A percentile compares a stretch with the other conserved stretches of the same genome.
Conservation (phyloP, 805 yeast species). For the Schwanniomyces vanrijiae region DNA sequence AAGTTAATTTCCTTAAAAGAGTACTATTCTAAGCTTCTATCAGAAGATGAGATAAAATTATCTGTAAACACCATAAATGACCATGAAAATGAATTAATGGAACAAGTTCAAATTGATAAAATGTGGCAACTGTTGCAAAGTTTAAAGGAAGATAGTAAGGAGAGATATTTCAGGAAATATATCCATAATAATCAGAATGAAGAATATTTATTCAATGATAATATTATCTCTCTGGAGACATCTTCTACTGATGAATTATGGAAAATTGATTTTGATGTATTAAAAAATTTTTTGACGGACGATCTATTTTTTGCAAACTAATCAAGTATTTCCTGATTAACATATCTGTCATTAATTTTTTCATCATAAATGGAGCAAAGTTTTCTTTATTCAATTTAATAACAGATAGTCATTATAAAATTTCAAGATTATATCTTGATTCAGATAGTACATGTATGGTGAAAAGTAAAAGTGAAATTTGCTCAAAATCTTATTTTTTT, state of each 20-base stretch:
- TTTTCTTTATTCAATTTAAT: too few relatives aligned
- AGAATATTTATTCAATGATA: neutral
- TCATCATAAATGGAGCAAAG: too few relatives aligned
- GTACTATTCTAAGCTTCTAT: neutral
- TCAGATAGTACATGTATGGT: too few relatives aligned
- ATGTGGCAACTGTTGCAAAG: slow-evolving; percentile 2
- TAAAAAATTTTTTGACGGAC: neutral
- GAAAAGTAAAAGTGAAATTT: too few relatives aligned
- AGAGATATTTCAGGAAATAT: neutral
- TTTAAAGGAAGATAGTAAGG: slow-evolving; percentile 8
- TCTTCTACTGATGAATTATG: neutral
- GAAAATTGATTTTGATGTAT: neutral
- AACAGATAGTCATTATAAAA: too few relatives aligned
- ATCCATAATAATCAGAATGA: neutral
- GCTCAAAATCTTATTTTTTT: too few relatives aligned
- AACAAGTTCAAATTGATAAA: slow-evolving; percentile 2
- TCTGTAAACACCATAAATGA: neutral
- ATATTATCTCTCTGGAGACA: neutral
- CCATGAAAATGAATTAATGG: neutral
- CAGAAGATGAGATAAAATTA: neutral
- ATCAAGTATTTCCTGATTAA: neutral
- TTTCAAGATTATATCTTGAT: too few relatives aligned
- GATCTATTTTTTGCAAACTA: neutral
- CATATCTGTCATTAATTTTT: too few relatives aligned
- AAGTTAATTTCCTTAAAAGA: neutral